Conservation (phyloP, 495 filamentous ascomycete genomes). For the Penicillium waksmanii region DNA sequence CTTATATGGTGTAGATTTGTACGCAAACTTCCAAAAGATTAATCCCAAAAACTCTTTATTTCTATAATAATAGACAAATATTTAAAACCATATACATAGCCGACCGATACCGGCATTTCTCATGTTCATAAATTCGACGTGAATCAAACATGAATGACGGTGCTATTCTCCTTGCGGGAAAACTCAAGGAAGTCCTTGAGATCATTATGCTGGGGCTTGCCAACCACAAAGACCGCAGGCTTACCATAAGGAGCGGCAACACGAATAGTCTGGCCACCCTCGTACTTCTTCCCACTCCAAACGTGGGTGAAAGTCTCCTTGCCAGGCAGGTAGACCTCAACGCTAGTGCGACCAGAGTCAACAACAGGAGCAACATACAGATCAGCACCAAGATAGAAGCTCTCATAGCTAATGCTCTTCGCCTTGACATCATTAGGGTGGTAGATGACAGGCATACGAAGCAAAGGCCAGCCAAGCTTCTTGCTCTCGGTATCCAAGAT, state of each 20-base stretch:
- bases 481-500: constrained; percentile 33
- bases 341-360: constrained; percentile 20
- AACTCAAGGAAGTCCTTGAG: constrained; percentile 28
- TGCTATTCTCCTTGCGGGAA: constrained; percentile 24
- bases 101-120: too few relatives aligned
- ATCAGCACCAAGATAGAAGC: constrained; percentile 30
- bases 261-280: constrained; percentile 20
- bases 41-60: background rate
- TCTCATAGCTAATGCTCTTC: constrained; percentile 30
- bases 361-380: constrained; percentile 31
- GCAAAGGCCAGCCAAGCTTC: constrained; percentile 26
- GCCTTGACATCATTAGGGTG: constrained; percentile 25
- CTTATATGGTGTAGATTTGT: too few relatives aligned
- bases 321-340: constrained; percentile 31
- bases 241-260: constrained; percentile 28
- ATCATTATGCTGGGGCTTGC: constrained; percentile 21
- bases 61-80: background rate
- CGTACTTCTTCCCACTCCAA: constrained; percentile 25
- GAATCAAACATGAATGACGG: constrained; percentile 24
- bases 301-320: constrained; percentile 26
- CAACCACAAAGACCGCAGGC: constrained; percentile 30
- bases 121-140: background rate
- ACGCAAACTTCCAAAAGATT: background rate
- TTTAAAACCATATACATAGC: background rate
- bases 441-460: constrained; percentile 32